Evolutionary conservation across 2,329 filamentous ascomycete genomes (phyloP).

Genomic region (Aspergillus melleus): DNA sequence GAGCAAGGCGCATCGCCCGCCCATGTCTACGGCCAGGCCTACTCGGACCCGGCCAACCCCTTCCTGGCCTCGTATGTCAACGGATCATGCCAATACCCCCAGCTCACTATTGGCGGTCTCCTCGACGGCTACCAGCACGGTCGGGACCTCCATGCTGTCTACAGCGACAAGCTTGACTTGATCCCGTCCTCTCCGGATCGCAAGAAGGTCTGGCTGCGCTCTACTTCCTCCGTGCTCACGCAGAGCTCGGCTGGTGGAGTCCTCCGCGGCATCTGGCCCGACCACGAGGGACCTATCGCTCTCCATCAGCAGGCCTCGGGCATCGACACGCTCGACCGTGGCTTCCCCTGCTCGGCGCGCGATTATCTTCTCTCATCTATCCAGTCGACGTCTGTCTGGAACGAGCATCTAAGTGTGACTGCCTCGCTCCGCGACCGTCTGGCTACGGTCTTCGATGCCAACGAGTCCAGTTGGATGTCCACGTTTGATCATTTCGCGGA

Average conservation of each 20-base stretch:
- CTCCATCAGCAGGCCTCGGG: constrained; percentile 39
- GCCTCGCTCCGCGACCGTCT: constrained; percentile 28
- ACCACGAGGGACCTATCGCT: constrained; percentile 31
- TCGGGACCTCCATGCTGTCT: constrained; percentile 34
- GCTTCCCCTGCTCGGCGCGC: constrained; percentile 34
- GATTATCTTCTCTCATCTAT: constrained; percentile 24
- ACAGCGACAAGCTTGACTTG: constrained; percentile 33
- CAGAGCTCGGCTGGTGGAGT: constrained; percentile 40
- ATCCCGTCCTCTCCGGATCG: constrained; percentile 30
- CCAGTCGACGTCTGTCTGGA: constrained; percentile 34
- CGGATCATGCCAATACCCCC: constrained; percentile 41
- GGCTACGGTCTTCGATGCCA: constrained; percentile 34
- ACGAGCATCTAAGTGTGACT: constrained; percentile 36
- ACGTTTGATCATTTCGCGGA: constrained; percentile 44
- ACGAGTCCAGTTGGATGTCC: constrained; percentile 29
- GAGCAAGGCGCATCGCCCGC: constrained; percentile 22
- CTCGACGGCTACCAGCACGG: constrained; percentile 42
- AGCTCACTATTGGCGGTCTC: constrained; percentile 41
- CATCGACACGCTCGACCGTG: constrained; percentile 39
- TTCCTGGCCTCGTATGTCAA: constrained; percentile 33
- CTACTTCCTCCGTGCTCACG: constrained; percentile 37
- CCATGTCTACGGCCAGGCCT: constrained; percentile 38
- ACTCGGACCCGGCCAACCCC: constrained; percentile 37
- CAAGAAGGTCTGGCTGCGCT: constrained; percentile 37
- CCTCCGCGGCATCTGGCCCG: constrained; percentile 40